Base-by-base conservation (phyloP, 345 rosid genomes). In the Populus pruinosa region DNA sequence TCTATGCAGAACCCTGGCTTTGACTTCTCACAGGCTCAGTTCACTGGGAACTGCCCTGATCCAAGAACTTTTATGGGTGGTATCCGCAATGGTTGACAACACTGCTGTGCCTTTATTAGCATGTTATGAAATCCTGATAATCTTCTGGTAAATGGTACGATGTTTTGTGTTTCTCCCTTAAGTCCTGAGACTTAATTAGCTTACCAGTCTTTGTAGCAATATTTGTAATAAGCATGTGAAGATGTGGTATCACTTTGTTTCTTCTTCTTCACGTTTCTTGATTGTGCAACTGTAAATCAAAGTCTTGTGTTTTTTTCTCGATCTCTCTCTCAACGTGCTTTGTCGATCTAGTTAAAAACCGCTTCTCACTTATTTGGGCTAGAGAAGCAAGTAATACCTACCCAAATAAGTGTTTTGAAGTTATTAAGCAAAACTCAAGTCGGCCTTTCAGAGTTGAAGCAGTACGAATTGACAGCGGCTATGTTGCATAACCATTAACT, bases 51-150 rank as follows among this genome's bases (percentile, higher is more conserved):
- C 79, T 95, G 98, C 71, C 98, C 99, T 27, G 92, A 92, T 79
- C 99, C 99, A 18, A 90, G 90, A 75, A 93, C 94, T 75, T 95
- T 92, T 83, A 85, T 95, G 96, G 98, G 98, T 11, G 97, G 99
- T 12, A 89, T 93, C 69, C 88, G 86, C 69, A 86, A 89, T 50
- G 96, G 67, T 72, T 93, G 90, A 88, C 47, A 41, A 43, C 38
- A 25, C 64, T 43, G 21, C 1, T 33, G 23, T 61, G 39, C 69
- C 59, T 66, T 47, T 36, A 27, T 70, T 64, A 23, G 5, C 64
- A 35, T 47, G 53, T 69, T 62, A 39, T 41, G 14, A 31, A 71
- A 55, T 76, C 70, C 76, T 35, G 47, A 64, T 65, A 8, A 20
- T 71, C 56, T 41, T 67, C 36, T 8, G 47, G 78, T 81, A 73